Evolutionary conservation across 306 rosid species (phyloP).

Genomic region (Cicer bijugum): DNA sequence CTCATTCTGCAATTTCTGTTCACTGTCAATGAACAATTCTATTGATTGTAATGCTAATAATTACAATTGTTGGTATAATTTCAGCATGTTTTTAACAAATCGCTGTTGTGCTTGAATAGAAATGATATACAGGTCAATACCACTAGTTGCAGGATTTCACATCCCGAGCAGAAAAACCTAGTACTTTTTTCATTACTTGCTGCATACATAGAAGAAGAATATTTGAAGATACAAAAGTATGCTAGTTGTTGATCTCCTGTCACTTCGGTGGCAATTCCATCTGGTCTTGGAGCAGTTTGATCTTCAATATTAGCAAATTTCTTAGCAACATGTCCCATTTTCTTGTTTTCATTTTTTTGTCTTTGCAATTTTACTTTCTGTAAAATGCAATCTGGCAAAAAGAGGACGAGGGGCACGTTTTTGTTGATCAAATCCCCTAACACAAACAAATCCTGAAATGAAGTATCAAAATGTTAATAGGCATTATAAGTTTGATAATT

Average conservation of each 20-base stretch:
- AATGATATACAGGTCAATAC: slow-evolving; percentile 45
- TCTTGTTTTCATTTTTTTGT: slow-evolving; percentile 46
- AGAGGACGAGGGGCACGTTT: slow-evolving; percentile 74
- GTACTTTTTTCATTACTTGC: slow-evolving; percentile 45
- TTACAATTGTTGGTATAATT: slow-evolving; percentile 39
- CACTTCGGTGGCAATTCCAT: slow-evolving; percentile 41
- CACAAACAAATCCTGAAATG: slow-evolving; percentile 86
- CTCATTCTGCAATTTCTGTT: slow-evolving; percentile 32
- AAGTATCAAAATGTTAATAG: slow-evolving; percentile 39
- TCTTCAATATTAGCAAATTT: slow-evolving; percentile 36
- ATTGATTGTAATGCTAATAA: slow-evolving; percentile 37
- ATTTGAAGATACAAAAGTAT: slow-evolving; percentile 43
- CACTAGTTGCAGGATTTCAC: slow-evolving; percentile 36
- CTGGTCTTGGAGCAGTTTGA: slow-evolving; percentile 34
- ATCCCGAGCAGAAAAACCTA: slow-evolving; percentile 34
- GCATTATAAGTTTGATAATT: slow-evolving; percentile 6
- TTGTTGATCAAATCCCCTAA: slow-evolving; percentile 84
- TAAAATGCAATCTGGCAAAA: slow-evolving; percentile 65
- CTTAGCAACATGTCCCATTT: slow-evolving; percentile 34
- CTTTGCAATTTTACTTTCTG: slow-evolving; percentile 64
- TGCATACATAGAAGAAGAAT: slow-evolving; percentile 50
- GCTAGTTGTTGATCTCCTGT: slow-evolving; percentile 51
- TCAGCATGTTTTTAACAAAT: slow-evolving; percentile 41
- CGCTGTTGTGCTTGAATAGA: slow-evolving; percentile 48
- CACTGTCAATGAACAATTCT: slow-evolving; percentile 20